A percentile compares a stretch with the other conserved stretches of the same genome.
phyloP scores from a whole-genome alignment of 495 filamentous ascomycete genomes.

The Neurospora sp. region DNA sequence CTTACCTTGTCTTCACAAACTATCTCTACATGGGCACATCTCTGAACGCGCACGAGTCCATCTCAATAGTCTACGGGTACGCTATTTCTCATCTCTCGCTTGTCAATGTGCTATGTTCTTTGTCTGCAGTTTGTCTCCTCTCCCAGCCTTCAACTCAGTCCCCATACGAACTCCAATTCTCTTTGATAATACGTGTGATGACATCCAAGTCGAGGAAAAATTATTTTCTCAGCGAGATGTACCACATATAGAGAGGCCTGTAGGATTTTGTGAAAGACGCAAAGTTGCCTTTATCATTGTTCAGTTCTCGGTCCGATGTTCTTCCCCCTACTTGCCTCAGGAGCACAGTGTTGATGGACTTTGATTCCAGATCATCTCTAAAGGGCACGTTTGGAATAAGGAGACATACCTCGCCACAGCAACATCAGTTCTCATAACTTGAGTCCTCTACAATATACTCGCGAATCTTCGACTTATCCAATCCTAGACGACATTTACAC shows the following conservation, averaged over 20 bases:
- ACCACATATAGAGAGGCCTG: background rate
- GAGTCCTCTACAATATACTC: background rate
- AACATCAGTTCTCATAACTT: background rate
- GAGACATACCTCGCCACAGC: background rate
- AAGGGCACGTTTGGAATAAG: background rate
- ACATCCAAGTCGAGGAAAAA: background rate
- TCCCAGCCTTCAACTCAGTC: background rate
- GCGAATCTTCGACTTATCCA: background rate
- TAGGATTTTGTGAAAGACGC: background rate
- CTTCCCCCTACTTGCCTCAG: background rate
- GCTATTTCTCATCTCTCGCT: too few relatives aligned
- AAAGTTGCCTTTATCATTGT: background rate
- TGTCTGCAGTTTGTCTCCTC: background rate
- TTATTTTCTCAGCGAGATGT: background rate
- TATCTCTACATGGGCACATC: background rate
- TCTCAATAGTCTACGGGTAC: background rate
- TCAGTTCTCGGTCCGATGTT: background rate
- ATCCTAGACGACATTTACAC: background rate
- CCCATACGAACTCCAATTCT: background rate
- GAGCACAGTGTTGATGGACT: background rate
- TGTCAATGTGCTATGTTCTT: background rate
- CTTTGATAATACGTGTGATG: background rate
- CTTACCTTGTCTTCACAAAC: background rate
- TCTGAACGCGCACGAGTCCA: background rate
- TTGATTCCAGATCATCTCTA: background rate